A percentile compares a stretch with the other conserved stretches of the same genome.
These are phyloP conservation scores for Raphidocelis subcapitata DNA, from an alignment of 139 green algal genomes.

Conservation along the genomic window DNA sequence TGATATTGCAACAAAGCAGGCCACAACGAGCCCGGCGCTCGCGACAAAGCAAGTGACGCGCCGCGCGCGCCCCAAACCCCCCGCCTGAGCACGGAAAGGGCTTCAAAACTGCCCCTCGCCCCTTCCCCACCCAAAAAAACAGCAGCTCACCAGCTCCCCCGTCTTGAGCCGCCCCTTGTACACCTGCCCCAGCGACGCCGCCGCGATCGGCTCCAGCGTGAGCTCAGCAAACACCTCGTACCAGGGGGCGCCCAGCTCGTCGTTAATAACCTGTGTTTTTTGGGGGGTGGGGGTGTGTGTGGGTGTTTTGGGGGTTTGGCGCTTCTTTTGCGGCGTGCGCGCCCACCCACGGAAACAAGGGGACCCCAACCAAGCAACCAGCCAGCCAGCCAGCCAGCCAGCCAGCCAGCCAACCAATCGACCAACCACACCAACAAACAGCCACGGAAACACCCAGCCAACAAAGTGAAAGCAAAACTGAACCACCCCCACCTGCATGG, in stretches of 20 bases:
- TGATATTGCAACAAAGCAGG: too few species aligned
- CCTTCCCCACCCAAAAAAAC: too few species aligned
- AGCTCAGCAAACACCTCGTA: slow-evolving; percentile 85
- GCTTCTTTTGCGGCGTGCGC: not conserved
- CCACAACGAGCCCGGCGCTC: too few species aligned
- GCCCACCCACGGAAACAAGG: not conserved
- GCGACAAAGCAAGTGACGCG: too few species aligned
- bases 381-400: too few species aligned
- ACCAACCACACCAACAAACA: not conserved
- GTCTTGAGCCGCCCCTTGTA: slow-evolving; percentile 78
- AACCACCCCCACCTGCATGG: slow-evolving; percentile 57
- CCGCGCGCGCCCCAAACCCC: too few species aligned
- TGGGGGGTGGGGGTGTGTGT: not conserved
- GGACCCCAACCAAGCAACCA: not conserved
- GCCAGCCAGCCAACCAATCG: too few species aligned
- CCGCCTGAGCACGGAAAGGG: too few species aligned
- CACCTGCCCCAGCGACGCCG: slow-evolving; percentile 89
- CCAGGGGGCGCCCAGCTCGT: slow-evolving; percentile 85
- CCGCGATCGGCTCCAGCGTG: slow-evolving; percentile 86
- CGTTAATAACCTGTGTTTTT: slow-evolving; percentile 60
- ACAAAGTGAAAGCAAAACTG: too few species aligned
- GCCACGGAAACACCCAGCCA: not conserved
- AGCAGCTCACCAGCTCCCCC: slow-evolving; percentile 65
- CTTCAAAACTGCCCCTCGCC: too few species aligned
- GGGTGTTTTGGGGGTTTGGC: not conserved